Evolutionary conservation across 164 flowering plant species (phyloP).

Genomic region (Dillenia suffruticosa): DNA sequence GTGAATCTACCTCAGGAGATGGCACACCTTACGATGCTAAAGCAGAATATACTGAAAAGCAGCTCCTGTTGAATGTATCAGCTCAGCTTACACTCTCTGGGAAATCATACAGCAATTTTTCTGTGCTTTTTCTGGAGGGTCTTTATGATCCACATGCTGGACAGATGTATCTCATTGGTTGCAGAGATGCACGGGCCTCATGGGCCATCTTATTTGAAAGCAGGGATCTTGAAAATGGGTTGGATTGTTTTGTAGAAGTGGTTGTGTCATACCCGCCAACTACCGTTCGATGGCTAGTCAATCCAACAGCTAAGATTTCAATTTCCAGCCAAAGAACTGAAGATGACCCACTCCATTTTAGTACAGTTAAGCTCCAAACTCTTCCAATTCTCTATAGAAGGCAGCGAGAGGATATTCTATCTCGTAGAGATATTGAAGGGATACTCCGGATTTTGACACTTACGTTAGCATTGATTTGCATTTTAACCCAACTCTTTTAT

Average conservation of each 20-base stretch:
- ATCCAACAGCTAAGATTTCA: slow-evolving; percentile 70
- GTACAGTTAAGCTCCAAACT: slow-evolving; percentile 47
- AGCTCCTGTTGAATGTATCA: slow-evolving; percentile 83
- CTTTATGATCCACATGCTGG: slow-evolving; percentile 70
- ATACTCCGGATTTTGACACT: slow-evolving; percentile 68
- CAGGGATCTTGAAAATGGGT: slow-evolving; percentile 75
- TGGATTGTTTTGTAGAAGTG: slow-evolving; percentile 78
- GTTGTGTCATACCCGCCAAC: slow-evolving; percentile 77
- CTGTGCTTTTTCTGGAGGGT: slow-evolving; percentile 69
- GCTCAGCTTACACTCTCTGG: slow-evolving; percentile 55
- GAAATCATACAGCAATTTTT: slow-evolving; percentile 32
- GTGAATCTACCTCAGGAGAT: slow-evolving; percentile 20
- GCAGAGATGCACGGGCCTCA: slow-evolving; percentile 79
- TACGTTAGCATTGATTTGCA: slow-evolving; percentile 57
- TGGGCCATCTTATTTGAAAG: slow-evolving; percentile 54
- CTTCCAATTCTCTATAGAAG: slow-evolving; percentile 63
- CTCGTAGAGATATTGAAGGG: slow-evolving; percentile 68
- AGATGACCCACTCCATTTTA: slow-evolving; percentile 72
- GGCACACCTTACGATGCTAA: slow-evolving; percentile 34
- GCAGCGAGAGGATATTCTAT: slow-evolving; percentile 74
- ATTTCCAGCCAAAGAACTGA: slow-evolving; percentile 66
- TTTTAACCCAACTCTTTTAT: slow-evolving; percentile 64
- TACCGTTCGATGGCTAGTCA: slow-evolving; percentile 61
- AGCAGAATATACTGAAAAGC: slow-evolving; percentile 55
- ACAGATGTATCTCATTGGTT: slow-evolving; percentile 80